Conservation (phyloP, 202 grass and related monocot species). For the Brachypodium distachyon region DNA sequence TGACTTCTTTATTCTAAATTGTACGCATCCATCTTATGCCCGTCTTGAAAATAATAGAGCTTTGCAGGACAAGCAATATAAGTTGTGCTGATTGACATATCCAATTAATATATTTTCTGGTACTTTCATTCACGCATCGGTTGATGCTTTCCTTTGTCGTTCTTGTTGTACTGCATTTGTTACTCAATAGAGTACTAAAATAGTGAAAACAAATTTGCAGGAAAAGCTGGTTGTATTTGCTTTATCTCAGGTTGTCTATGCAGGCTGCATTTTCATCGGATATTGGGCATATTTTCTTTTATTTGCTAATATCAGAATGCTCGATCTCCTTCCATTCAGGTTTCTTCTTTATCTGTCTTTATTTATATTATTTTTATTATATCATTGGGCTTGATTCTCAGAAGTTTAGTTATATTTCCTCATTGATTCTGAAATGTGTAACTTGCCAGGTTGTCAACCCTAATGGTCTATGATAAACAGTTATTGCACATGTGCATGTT, state of each 20-base stretch:
- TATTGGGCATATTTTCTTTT: slow-evolving; percentile 90
- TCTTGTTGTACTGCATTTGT: not conserved
- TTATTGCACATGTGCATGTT: slow-evolving; percentile 91
- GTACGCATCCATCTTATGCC: not conserved
- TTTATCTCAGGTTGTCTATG: slow-evolving; percentile 78
- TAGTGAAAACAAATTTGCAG: slow-evolving; percentile 42
- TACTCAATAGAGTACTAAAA: slow-evolving; percentile 8
- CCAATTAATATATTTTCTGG: not conserved
- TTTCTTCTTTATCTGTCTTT: slow-evolving; percentile 26
- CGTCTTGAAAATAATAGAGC: not conserved
- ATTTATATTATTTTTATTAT: not conserved
- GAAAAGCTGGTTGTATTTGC: slow-evolving; percentile 77
- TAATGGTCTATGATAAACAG: slow-evolving; percentile 75
- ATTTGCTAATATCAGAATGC: slow-evolving; percentile 25
- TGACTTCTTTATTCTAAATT: not conserved
- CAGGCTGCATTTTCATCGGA: slow-evolving; percentile 61
- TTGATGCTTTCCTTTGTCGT: not conserved
- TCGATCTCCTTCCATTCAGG: slow-evolving; percentile 70
- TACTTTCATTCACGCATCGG: not conserved
- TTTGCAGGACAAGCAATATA: slow-evolving; percentile 6
- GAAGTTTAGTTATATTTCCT: slow-evolving; percentile 16
- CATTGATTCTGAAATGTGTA: slow-evolving; percentile 5
- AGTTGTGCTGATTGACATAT: not conserved
- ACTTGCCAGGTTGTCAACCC: slow-evolving; percentile 58
- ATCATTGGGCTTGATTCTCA: not conserved